Conservation (phyloP, 2,329 filamentous ascomycete species). For the Curvularia eragrostidis region DNA sequence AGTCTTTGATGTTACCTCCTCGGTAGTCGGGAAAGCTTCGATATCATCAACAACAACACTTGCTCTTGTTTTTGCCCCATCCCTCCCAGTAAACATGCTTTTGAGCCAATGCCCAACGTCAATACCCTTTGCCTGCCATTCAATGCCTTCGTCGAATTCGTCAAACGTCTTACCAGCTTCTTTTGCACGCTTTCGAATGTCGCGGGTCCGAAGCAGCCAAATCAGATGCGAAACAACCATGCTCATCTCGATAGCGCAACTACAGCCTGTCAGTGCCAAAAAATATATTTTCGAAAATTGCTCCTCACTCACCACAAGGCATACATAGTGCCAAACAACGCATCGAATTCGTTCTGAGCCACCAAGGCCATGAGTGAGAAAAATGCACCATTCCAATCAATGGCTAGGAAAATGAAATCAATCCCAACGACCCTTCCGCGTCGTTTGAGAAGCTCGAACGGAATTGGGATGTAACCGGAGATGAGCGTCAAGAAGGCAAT, state of each 20-base stretch:
- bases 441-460: conserved; percentile 66
- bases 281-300: too few species aligned
- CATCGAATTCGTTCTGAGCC: conserved; percentile 64
- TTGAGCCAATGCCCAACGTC: conserved; percentile 26
- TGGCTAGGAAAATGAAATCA: conserved; percentile 62
- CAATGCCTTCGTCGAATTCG: conserved; percentile 56
- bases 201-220: conserved; percentile 61
- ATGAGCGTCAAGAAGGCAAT: conserved; percentile 63
- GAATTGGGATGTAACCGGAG: conserved; percentile 63
- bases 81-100: conserved; percentile 9
- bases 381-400: conserved; percentile 66
- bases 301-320: conserved; percentile 53
- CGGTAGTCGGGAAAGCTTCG: background rate
- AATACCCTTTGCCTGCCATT: conserved; percentile 34
- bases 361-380: conserved; percentile 67
- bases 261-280: conserved; percentile 6
- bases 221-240: conserved; percentile 64
- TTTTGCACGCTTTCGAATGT: conserved; percentile 56
- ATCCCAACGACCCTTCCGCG: conserved; percentile 65
- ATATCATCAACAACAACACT: background rate
- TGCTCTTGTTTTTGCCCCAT: background rate
- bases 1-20: conserved; percentile 17
- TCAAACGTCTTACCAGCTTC: conserved; percentile 50
- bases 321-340: conserved; percentile 65
- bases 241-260: conserved; percentile 61